Base-by-base conservation (phyloP, 2,329 filamentous ascomycete genomes). In the Acephala macrosclerotiorum region DNA sequence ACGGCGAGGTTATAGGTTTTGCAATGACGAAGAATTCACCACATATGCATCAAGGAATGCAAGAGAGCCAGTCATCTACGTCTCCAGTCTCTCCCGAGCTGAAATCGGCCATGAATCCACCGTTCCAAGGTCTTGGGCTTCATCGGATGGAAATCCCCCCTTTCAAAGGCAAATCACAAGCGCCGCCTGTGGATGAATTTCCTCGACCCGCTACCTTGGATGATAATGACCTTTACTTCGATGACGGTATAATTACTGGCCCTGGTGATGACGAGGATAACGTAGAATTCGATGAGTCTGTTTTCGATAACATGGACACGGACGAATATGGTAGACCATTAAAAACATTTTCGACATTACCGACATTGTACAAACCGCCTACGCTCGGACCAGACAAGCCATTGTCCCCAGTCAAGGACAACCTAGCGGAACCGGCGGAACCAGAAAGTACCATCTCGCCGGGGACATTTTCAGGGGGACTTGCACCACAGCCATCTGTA, bases 251-350 rank as follows among this genome's bases (percentile, higher is more conserved):
- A 8, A 81, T 80, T 64, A 80, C 82, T 58, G 79, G 83, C 2
- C 81, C 84, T 65, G 83, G 82, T 20, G 70, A 75, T 22, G 75
- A 72, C 9, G 73, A 77, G 5, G 85, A 89, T 33, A 82, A 82
- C 1, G 80, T 81, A 0, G 81, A 84, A 1, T 92, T 93, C 75
- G 90, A 93, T 67, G 91, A 93, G 75, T 90, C 88, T 6, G 84
- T 92, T 16, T 93, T 93, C 73, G 91, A 93, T 69, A 83, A 88
- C 36, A 83, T 90, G 60, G 87, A 90, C 72, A 88, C 88, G 16
- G 84, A 90, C 75, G 77, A 83, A 68, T 89, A 85, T 73, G 87
- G 88, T 18, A 81, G 88, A 25, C 87, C 61, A 85, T 85, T 64
- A 86, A 87, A 8, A 83, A 53, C 69, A 49, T 64, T 75, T 11